A percentile compares a stretch with the other conserved stretches of the same genome.
Evolutionary conservation across 164 flowering plant species (phyloP).

Genomic region (Chimonanthus salicifolius): DNA sequence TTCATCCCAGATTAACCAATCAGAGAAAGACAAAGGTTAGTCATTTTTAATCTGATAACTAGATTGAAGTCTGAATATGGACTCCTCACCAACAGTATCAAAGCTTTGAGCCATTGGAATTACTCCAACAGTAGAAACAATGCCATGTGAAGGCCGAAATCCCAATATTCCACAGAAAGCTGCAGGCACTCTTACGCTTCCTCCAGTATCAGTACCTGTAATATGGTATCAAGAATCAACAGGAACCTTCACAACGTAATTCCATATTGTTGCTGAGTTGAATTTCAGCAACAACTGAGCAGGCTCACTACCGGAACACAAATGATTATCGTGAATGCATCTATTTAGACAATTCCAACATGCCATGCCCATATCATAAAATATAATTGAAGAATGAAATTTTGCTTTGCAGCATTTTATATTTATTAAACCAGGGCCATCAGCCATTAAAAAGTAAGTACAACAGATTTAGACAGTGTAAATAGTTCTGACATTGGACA

Average conservation of each 20-base stretch:
- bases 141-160: slow-evolving; percentile 82
- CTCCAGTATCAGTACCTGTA: slow-evolving; percentile 94
- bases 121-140: slow-evolving; percentile 63
- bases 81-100: slow-evolving; percentile 80
- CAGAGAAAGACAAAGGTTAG: background rate
- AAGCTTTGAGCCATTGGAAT: slow-evolving; percentile 92
- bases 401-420: too few species aligned
- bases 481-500: too few species aligned
- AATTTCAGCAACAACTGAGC: too few species aligned
- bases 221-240: background rate
- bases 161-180: slow-evolving; percentile 86
- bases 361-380: too few species aligned
- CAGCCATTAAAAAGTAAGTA: too few species aligned
- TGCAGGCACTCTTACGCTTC: slow-evolving; percentile 87
- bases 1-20: background rate
- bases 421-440: too few species aligned
- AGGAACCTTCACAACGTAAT: background rate
- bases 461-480: too few species aligned
- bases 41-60: background rate
- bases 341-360: too few species aligned
- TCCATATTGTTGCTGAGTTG: too few species aligned
- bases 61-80: background rate
- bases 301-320: too few species aligned
- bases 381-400: too few species aligned
- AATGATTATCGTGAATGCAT: too few species aligned